These are phyloP conservation scores for Papilionanthe hybrid DNA, from an alignment of 116 monocot species.

Conservation along the genomic window DNA sequence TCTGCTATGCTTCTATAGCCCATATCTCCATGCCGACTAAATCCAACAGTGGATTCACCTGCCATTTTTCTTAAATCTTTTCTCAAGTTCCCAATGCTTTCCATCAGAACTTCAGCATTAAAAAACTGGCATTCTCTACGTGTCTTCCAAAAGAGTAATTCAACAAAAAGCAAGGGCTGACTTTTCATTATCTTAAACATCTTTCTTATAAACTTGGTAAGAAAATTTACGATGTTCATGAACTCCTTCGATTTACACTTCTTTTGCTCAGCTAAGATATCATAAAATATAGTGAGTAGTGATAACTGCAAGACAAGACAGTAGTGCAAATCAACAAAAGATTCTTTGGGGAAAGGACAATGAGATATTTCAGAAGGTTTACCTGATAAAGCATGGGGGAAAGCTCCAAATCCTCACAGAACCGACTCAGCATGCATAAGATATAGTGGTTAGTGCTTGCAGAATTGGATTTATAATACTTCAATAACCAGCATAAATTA, in stretches of 20 bases:
- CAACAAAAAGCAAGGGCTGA: constrained; percentile 89
- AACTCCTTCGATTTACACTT: constrained; percentile 43
- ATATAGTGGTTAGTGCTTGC: constrained; percentile 77
- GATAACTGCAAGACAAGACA: constrained; percentile 61
- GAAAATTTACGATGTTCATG: constrained; percentile 54
- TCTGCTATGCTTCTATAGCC: constrained; percentile 70
- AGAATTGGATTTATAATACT: constrained; percentile 74
- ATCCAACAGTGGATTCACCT: constrained; percentile 17
- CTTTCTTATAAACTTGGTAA: constrained; percentile 66
- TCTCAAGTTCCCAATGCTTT: constrained; percentile 43
- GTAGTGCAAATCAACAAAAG: background rate
- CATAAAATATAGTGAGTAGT: constrained; percentile 67
- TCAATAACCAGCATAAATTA: constrained; percentile 88
- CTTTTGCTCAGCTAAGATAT: constrained; percentile 64
- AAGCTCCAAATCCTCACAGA: constrained; percentile 86
- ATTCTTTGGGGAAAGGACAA: background rate
- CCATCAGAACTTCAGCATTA: constrained; percentile 59
- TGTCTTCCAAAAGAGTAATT: constrained; percentile 93
- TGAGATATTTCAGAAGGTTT: constrained; percentile 11
- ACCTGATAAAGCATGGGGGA: constrained; percentile 97
- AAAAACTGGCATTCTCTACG: constrained; percentile 84
- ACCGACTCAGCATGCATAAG: constrained; percentile 64
- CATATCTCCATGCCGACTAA: constrained; percentile 16
- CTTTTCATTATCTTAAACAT: constrained; percentile 78
- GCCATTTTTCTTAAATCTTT: constrained; percentile 31